Conservation (phyloP, 331 rosid genomes). For the Pyrus hybrid region DNA sequence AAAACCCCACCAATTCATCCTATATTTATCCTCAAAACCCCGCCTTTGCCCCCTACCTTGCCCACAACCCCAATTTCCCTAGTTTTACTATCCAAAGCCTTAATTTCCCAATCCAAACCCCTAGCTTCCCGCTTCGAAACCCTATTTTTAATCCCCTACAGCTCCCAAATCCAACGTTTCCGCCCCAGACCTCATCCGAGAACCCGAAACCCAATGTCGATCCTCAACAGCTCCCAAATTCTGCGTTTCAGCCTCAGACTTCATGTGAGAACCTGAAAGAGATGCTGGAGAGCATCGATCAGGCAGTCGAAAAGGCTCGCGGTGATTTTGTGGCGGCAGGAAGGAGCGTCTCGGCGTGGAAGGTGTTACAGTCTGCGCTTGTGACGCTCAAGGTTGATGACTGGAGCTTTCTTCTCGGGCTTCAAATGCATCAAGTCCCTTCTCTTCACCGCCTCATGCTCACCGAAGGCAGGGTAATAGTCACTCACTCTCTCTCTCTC, state of each 20-base stretch:
- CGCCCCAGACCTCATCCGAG: not conserved
- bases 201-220: not conserved
- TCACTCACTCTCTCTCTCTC: not conserved
- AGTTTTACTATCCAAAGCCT: constrained; percentile 1
- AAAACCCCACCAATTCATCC: not conserved
- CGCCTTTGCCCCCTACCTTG: not conserved
- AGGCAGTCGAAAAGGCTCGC: constrained; percentile 39
- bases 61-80: not conserved
- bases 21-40: not conserved
- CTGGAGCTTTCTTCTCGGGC: constrained; percentile 45
- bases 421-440: constrained; percentile 66
- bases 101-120: not conserved
- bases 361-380: constrained; percentile 55
- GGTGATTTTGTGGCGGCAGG: constrained; percentile 35
- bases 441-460: constrained; percentile 47
- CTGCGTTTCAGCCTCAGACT: not conserved
- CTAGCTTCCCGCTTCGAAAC: constrained; percentile 3
- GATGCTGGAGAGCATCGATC: constrained; percentile 21
- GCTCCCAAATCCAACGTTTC: not conserved
- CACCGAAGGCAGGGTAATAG: constrained; percentile 65
- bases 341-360: constrained; percentile 61
- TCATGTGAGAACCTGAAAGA: not conserved
- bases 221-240: not conserved
- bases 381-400: constrained; percentile 49
- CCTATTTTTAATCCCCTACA: not conserved